Evolutionary conservation across 495 filamentous ascomycete species (phyloP), one percentile per base, ranked within the genome.

Genomic region (Xylaria acuta): DNA sequence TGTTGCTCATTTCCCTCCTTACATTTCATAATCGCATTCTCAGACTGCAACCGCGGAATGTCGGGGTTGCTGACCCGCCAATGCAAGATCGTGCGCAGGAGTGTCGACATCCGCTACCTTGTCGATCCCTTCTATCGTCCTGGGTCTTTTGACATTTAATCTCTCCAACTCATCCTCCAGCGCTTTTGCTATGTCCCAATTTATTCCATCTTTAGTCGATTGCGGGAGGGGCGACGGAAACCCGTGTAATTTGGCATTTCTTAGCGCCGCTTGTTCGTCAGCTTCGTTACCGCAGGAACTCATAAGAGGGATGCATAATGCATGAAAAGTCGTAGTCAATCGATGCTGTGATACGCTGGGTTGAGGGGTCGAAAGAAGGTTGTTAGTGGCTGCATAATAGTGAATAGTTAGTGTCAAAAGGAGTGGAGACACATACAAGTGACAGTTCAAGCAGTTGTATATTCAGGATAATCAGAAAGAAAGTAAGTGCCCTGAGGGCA

Each of bases 291-390:
- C 75, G 77, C 36, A 80, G 72, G 70, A 77, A 77, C 60, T 80
- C 77, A 64, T 78, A 79, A 8, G 77, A 72, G 22, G 75, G 78
- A 70, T 78, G 78, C n/a, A 72, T 49, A 22, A 80, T 75, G 56
- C 67, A 65, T 14, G 68, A 49, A 43, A 80, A 80, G 59, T 80
- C 78, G 64, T 76, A 80, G 59, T 80, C 78, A 51, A 80, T 59
- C 41, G 79, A 63, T 27, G 72, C 78, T 18, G 77, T 80, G 30
- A 80, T 74, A 47, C 74, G 78, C 22, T 58, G 49, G 12, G 76
- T 73, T 40, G 68, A n/a, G 51, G 77, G 71, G 49, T 79, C 77
- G 65, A 71, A 41, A 80, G 74, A 8, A 77, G 65, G 40, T 77
- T 77, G 53, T 70, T 67, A 12, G 75, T 67, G n/a, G 70, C 75